A percentile compares a stretch with the other conserved stretches of the same genome.
phyloP scores from a whole-genome alignment of 2,329 filamentous ascomycete species.

The Penicillium aurantiogriseum region DNA sequence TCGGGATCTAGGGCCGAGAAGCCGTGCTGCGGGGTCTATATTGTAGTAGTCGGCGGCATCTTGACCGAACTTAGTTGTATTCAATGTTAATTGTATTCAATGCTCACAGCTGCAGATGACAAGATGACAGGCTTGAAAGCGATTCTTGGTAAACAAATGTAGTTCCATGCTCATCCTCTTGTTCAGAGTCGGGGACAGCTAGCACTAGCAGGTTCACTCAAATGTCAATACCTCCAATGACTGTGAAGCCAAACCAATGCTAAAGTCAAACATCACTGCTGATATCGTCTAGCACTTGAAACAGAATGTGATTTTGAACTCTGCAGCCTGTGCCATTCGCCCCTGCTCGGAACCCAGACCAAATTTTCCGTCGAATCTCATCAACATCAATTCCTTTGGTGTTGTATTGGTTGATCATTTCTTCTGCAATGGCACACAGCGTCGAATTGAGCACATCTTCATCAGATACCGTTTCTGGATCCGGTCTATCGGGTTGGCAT shows the following conservation, averaged over 20 bases:
- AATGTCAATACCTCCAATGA: neutral
- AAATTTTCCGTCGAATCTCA: constrained; percentile 37
- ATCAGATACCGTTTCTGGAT: constrained; percentile 16
- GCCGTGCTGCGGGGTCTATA: neutral
- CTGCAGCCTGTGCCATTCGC: constrained; percentile 34
- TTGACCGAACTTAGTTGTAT: too few relatives aligned
- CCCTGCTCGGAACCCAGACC: constrained; percentile 34
- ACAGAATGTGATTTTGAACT: constrained; percentile 44
- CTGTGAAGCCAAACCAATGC: neutral
- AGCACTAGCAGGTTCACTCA: neutral
- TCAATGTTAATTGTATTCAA: too few relatives aligned
- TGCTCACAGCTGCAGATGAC: neutral
- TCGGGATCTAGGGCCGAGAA: neutral
- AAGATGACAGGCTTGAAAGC: neutral
- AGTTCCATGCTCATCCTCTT: neutral
- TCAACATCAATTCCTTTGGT: constrained; percentile 35
- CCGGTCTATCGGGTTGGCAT: constrained; percentile 20
- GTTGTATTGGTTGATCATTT: constrained; percentile 40
- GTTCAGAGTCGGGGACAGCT: too few relatives aligned
- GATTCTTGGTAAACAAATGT: neutral
- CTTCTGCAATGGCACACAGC: constrained; percentile 40
- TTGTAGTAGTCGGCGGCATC: too few relatives aligned
- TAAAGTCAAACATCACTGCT: constrained; percentile 28
- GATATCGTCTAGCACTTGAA: constrained; percentile 41
- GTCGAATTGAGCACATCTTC: constrained; percentile 35